Percentiles rank a stretch among this genome's conserved stretches.
phyloP scores from a whole-genome alignment of 129 eudicot genomes.

The Chrysanthemum lavandulifolium region DNA sequence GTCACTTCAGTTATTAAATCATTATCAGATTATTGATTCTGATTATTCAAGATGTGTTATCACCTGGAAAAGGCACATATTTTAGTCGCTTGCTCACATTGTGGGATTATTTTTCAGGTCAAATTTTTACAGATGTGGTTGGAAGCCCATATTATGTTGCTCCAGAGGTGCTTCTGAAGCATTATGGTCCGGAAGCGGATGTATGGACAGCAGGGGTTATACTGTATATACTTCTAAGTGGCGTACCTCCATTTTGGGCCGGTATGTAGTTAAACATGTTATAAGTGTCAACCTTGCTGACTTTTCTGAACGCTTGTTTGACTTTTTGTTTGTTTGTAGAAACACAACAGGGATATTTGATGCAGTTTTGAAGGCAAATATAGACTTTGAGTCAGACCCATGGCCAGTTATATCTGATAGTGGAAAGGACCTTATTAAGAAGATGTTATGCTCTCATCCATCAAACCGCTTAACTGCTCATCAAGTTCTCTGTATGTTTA shows the following conservation, averaged over 20 bases:
- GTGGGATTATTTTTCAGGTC: constrained; percentile 47
- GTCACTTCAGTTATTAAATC: neutral
- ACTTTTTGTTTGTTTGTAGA: constrained; percentile 39
- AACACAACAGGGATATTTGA: constrained; percentile 96
- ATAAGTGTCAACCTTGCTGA: neutral
- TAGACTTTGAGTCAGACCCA: constrained; percentile 93
- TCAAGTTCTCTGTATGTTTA: constrained; percentile 77
- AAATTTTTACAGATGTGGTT: constrained; percentile 79
- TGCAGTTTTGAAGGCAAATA: constrained; percentile 84
- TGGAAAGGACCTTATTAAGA: constrained; percentile 81
- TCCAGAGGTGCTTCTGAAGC: constrained; percentile 92
- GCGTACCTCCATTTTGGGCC: constrained; percentile 98
- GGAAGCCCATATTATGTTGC: constrained; percentile 99
- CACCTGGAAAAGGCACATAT: constrained; percentile 1
- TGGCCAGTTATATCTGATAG: constrained; percentile 92
- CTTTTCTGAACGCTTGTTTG: neutral
- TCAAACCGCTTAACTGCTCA: constrained; percentile 84
- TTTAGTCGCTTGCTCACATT: neutral
- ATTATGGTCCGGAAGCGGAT: constrained; percentile 86
- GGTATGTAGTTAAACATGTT: constrained; percentile 31
- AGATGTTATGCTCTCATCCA: constrained; percentile 78
- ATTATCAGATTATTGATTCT: neutral
- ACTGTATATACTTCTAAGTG: constrained; percentile 81
- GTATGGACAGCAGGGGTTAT: constrained; percentile 98
- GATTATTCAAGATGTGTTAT: neutral